Evolutionary conservation across 331 rosid species (phyloP).

Genomic region (Saraca asoca): DNA sequence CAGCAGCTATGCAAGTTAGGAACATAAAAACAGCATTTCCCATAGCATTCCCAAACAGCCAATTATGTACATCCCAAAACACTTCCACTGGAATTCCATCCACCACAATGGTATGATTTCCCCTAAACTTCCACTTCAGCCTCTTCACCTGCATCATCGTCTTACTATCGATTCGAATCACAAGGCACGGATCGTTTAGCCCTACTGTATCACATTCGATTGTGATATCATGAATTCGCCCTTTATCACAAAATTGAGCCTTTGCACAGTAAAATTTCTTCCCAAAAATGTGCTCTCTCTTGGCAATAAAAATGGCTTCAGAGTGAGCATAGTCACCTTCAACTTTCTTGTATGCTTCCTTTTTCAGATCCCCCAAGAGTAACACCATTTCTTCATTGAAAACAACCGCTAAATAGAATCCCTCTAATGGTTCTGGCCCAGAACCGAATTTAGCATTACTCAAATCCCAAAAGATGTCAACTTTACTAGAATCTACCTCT

Average conservation of each 20-base stretch:
- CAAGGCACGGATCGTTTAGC: slow-evolving; percentile 58
- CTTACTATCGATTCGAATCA: slow-evolving; percentile 66
- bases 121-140: slow-evolving; percentile 81
- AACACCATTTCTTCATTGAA: slow-evolving; percentile 56
- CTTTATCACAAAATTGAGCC: slow-evolving; percentile 68
- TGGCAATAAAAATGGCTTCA: slow-evolving; percentile 55
- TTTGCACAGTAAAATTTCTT: slow-evolving; percentile 61
- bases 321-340: slow-evolving; percentile 35
- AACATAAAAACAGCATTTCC: slow-evolving; percentile 81
- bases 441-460: slow-evolving; percentile 70
- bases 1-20: slow-evolving; percentile 58
- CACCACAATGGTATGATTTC: slow-evolving; percentile 66
- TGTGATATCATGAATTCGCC: slow-evolving; percentile 58
- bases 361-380: slow-evolving; percentile 64
- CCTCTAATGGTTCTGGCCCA: slow-evolving; percentile 76
- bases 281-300: slow-evolving; percentile 74
- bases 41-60: slow-evolving; percentile 71
- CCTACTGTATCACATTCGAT: slow-evolving; percentile 77
- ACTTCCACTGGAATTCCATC: slow-evolving; percentile 77
- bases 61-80: slow-evolving; percentile 84
- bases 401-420: slow-evolving; percentile 58
- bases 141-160: slow-evolving; percentile 70
- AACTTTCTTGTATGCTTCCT: slow-evolving; percentile 57
- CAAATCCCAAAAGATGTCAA: slow-evolving; percentile 70
- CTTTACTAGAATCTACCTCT: slow-evolving; percentile 57